Percentiles rank a stretch among this genome's conserved stretches.
Evolutionary conservation across 352 stramenopile genomes (phyloP).

Genomic region (Bremia lactucae): DNA sequence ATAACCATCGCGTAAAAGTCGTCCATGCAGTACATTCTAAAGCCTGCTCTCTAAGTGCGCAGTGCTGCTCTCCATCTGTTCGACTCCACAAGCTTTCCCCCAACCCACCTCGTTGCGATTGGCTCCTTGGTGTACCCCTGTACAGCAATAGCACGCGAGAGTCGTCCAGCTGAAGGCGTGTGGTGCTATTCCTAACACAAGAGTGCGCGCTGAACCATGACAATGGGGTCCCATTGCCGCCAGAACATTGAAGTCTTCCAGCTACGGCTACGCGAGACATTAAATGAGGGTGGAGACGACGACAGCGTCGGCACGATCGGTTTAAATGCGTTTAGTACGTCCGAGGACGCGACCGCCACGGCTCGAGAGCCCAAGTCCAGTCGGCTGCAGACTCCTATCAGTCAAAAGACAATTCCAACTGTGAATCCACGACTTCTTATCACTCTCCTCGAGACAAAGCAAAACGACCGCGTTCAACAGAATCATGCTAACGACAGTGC

Average conservation of each 20-base stretch:
- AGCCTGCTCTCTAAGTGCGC: too few relatives aligned
- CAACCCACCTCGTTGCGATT: conserved; percentile 12
- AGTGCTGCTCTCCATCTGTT: too few relatives aligned
- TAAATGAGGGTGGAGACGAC: conserved; percentile 44
- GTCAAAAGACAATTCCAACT: too few relatives aligned
- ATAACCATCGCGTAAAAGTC: too few relatives aligned
- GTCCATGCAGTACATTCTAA: too few relatives aligned
- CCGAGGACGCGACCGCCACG: conserved; percentile 8
- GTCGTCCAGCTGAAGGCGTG: too few relatives aligned
- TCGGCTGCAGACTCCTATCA: too few relatives aligned
- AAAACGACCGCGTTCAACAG: too few relatives aligned
- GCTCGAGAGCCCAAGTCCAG: too few relatives aligned
- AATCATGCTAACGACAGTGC: conserved; percentile 12
- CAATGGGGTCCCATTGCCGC: conserved; percentile 13
- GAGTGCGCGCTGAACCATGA: conserved; percentile 7
- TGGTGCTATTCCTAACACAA: background rate
- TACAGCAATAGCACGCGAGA: background rate
- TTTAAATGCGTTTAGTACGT: conserved; percentile 13
- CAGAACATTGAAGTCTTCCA: conserved; percentile 60
- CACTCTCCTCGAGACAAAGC: too few relatives aligned
- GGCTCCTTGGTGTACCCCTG: conserved; percentile 1
- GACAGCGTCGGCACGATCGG: conserved; percentile 11
- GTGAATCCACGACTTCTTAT: too few relatives aligned
- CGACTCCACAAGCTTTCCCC: conserved; percentile 4
- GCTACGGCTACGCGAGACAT: conserved; percentile 48